Base-by-base conservation (phyloP, 768 basidiomycete genomes). In the Serendipita sp. region DNA sequence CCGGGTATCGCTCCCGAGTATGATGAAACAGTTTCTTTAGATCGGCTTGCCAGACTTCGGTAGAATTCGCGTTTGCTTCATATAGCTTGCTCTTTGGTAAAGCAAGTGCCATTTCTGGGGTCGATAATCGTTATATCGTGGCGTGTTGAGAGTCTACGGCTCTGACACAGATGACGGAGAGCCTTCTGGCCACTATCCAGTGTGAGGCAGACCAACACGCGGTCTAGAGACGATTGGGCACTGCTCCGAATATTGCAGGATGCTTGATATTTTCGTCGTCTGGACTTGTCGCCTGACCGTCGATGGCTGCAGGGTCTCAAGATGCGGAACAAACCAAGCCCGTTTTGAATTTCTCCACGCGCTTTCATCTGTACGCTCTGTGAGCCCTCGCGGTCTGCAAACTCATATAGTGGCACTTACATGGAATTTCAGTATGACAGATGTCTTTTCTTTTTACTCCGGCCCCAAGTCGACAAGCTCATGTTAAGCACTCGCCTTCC, bases 1-100 rank as follows among this genome's bases (percentile, higher is more conserved):
- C 95, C n/a, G 89, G 88, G 71, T 93, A 98, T 65, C 91, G 80
- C 67, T 94, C 89, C 74, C 88, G 88, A n/a, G 92, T 87, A 63
- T 85, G 79, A 68, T 80, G 79, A 74, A 92, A 94, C 45, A 97
- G 81, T 3, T 78, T 70, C 65, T 83, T 80, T 3, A 97, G 80
- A 76, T 97, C 86, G n/a, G 73, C 72, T 70, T 90, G 86, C 94
- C 94, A 97, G 16, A 77, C 74, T 3, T 76, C 70, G 0, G 88
- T 90, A 1, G 89, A 90, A 65, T 79, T 77, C 67, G 78, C 77
- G 32, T 83, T 82, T 5, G 87, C 85, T 70, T 89, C 84, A 65
- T 82, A 79, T 28, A 86, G 77, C 3, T 79, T 78, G 1, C 84
- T 65, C 37, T 60, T 54, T 8, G 65, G 56, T 53, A 46, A 60